phyloP scores from a whole-genome alignment of 352 stramenopile genomes.

The Phytophthora fragariae region DNA sequence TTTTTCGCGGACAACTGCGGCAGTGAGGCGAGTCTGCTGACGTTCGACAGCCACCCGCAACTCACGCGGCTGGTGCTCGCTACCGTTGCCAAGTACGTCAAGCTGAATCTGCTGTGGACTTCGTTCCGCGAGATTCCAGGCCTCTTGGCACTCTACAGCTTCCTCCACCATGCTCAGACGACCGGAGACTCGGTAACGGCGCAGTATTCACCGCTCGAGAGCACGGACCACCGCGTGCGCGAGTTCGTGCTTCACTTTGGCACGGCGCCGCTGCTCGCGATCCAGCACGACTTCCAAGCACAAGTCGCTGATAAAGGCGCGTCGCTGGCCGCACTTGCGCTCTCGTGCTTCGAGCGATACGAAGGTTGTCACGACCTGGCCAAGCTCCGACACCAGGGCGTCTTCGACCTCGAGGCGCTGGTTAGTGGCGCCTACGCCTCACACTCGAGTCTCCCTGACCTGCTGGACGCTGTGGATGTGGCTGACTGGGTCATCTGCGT shows the following conservation, averaged over 20 bases:
- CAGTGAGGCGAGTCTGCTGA: conserved; percentile 33
- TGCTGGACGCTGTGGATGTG: conserved; percentile 27
- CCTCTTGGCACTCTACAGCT: conserved; percentile 54
- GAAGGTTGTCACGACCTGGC: conserved; percentile 57
- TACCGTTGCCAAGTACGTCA: conserved; percentile 63
- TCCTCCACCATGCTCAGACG: conserved; percentile 36
- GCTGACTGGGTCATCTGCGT: conserved; percentile 67
- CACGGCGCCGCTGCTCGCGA: conserved; percentile 59
- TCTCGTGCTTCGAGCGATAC: conserved; percentile 68
- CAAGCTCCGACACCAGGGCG: conserved; percentile 54
- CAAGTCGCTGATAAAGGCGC: conserved; percentile 38
- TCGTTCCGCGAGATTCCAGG: conserved; percentile 55
- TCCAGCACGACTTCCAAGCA: conserved; percentile 65
- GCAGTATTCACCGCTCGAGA: conserved; percentile 44
- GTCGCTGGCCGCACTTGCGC: conserved; percentile 44
- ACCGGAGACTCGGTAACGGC: not conserved
- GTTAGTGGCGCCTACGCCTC: conserved; percentile 40
- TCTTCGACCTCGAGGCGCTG: conserved; percentile 58
- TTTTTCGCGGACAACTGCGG: conserved; percentile 44
- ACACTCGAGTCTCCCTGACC: conserved; percentile 33
- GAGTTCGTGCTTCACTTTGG: conserved; percentile 73
- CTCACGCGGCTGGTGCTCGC: conserved; percentile 64
- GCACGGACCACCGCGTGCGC: conserved; percentile 47
- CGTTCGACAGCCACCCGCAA: conserved; percentile 62
- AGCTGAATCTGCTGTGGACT: conserved; percentile 68